Base-by-base conservation (phyloP, 768 basidiomycete species). In the Mycena vulgaris region DNA sequence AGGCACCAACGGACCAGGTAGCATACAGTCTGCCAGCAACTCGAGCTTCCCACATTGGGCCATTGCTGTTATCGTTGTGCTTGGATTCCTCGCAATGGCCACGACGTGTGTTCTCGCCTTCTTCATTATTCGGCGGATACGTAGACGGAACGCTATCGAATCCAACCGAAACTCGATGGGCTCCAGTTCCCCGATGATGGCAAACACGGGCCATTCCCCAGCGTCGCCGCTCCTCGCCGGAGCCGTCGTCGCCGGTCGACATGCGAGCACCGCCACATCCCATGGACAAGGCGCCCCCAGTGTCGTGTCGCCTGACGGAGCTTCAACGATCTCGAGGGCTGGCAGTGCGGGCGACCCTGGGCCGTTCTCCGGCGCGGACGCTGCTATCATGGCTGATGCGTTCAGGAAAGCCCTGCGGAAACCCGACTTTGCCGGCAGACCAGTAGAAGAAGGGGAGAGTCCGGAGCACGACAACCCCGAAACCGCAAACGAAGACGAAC, bases 301-400 rank as follows among this genome's bases (percentile, higher is more conserved):
- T 68, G 79, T 86, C 55, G 85, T 87, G 19, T 83, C 86, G n/a
- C 89, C 89, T 68, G 94, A 95, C 76, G 93, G 90, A 19, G 92
- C 90, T 55, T 95, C 94, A 53, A 90, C 89, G 9, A 89, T 90
- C 53, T 93, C 92, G 33, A 85, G 88, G 55, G 79, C 87, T 11
- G 88, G 87, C 42, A 89, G 89, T 45, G 83, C 86, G 53, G 89
- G 89, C 61, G 90, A 91, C 62, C 83, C 89, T 48, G 93, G 89
- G 14, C 92, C 90, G 13, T 92, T 96, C 81, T 92, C 91, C 51
- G 91, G 89, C 23, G 91, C 93, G 25, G 95, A 97, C 80, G 96
- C 96, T 61, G 94, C 94, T 42, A 93, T 96, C 78, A 94, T 97
- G 90, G 95, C 95, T 45, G 92, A 95, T 83, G 96, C 96, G 8